phyloP scores from a whole-genome alignment of 345 rosid species.

The Lumnitzera racemosa region DNA sequence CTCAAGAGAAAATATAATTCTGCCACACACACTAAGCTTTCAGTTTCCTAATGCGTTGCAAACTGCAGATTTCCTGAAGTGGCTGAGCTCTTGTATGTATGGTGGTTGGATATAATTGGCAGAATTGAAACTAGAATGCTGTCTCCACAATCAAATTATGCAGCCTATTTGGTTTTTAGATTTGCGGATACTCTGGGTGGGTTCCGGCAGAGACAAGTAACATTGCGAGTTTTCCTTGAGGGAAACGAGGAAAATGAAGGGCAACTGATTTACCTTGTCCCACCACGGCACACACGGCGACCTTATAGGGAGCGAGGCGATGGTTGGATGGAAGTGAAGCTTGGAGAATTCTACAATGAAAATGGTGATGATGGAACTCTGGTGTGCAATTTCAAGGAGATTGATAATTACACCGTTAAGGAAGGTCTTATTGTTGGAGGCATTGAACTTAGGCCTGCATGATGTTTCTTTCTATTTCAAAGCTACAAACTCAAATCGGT shows the following conservation, averaged over 20 bases:
- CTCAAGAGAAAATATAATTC: no score
- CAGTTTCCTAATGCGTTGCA: background rate
- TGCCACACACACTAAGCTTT: no score
- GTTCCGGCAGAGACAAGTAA: background rate
- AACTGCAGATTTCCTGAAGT: background rate
- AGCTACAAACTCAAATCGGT: no score
- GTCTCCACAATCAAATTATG: background rate
- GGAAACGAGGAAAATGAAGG: background rate
- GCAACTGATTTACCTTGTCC: background rate
- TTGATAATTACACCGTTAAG: background rate
- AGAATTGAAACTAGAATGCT: background rate
- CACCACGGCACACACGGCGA: background rate
- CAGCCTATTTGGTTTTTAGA: background rate
- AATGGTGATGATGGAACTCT: background rate
- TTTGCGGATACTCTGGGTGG: background rate
- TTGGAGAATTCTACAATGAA: background rate
- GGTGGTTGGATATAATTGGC: background rate
- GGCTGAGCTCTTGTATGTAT: background rate
- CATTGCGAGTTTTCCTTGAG: background rate
- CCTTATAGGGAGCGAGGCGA: background rate
- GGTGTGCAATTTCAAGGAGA: background rate
- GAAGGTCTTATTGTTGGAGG: no score
- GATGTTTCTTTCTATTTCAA: constrained; percentile 13
- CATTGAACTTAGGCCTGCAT: background rate
- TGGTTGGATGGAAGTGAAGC: background rate